Base-by-base conservation (phyloP, 2,329 filamentous ascomycete genomes). In the Monosporascus ibericus region DNA sequence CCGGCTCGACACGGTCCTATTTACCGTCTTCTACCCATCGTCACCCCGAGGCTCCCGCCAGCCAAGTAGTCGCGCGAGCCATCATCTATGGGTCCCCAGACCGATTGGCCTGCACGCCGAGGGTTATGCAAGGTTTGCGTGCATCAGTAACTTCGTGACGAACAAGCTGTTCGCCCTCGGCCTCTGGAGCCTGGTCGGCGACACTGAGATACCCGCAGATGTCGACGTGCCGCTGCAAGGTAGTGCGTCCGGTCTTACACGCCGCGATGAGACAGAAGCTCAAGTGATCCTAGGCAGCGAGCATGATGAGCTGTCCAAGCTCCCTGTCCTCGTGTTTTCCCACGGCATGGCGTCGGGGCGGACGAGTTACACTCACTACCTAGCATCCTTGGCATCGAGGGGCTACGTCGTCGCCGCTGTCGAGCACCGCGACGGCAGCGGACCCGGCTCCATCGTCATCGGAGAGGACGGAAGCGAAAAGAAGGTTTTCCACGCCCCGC, bases 381-480 rank as follows among this genome's bases (percentile, higher is more conserved):
- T 76, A 17, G 75, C 75, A 52, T 74, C 78, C 52, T 67, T 80
- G 1, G 76, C 77, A 8, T 75, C 73, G n/a, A 69, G 72, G 1
- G 77, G 77, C 8, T 69, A 73, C 48, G 63, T 80, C 17, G 71
- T 80, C 30, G 77, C 75, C 38, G 73, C 76, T 36, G 54, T 80
- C 11, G 77, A 80, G 60, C 77, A 80, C 58, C 72, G 77, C 40
- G 77, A 80, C 52, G 77, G 77, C 7, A 78, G 75, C 52, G 73
- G 71, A 14, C 77, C 77, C 0, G 76, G 75, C 0, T 70, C 72
- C 2, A 50, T 72, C 37, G 53, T 66, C n/a, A 64, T 79, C 51
- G 67, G 60, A 56, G 58, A 60, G 51, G 58, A 65, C 9, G 65
- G 63, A 46, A 50, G 64, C 47, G 52, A 57, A 11, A 64, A 72